Conservation (phyloP, 805 yeast species). For the Nakazawaea laoshanensis region DNA sequence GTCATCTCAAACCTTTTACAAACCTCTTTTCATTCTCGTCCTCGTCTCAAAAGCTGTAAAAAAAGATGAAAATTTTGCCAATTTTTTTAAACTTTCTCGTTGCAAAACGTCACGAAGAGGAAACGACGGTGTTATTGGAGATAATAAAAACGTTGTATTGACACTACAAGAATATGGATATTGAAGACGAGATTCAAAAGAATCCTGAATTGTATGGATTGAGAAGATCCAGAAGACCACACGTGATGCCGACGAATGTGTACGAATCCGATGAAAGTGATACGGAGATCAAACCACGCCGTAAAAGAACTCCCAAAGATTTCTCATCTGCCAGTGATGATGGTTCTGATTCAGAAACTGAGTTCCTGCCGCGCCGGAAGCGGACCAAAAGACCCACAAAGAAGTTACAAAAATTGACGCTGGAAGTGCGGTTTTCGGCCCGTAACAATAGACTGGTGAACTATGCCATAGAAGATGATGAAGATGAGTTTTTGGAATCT, state of each 20-base stretch:
- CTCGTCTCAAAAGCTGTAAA: too few species aligned
- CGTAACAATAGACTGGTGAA: slow-evolving; percentile 67
- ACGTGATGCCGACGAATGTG: slow-evolving; percentile 26
- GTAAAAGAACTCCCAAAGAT: too few species aligned
- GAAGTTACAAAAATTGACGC: slow-evolving; percentile 17
- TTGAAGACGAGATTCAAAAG: slow-evolving; percentile 47
- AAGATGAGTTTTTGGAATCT: slow-evolving; percentile 44
- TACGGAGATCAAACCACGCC: slow-evolving; percentile 16
- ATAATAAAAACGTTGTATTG: too few species aligned
- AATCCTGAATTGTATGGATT: slow-evolving; percentile 82
- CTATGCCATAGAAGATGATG: slow-evolving; percentile 65
- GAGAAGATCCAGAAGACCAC: slow-evolving; percentile 65
- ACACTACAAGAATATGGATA: slow-evolving; percentile 17
- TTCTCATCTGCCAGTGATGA: too few species aligned
- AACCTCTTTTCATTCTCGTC: too few species aligned
- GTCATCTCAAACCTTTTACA: too few species aligned
- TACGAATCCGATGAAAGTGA: slow-evolving; percentile 19
- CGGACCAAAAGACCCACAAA: slow-evolving; percentile 11
- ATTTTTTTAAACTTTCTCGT: too few species aligned
- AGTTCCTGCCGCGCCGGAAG: slow-evolving; percentile 31
- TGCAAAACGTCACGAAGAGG: too few species aligned
- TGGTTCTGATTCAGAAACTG: too few species aligned
- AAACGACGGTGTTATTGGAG: too few species aligned
- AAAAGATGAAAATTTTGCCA: too few species aligned
- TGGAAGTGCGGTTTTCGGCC: slow-evolving; percentile 70